phyloP scores from a whole-genome alignment of 208 protist species.

The Herpetomonas samuelpessoai region DNA sequence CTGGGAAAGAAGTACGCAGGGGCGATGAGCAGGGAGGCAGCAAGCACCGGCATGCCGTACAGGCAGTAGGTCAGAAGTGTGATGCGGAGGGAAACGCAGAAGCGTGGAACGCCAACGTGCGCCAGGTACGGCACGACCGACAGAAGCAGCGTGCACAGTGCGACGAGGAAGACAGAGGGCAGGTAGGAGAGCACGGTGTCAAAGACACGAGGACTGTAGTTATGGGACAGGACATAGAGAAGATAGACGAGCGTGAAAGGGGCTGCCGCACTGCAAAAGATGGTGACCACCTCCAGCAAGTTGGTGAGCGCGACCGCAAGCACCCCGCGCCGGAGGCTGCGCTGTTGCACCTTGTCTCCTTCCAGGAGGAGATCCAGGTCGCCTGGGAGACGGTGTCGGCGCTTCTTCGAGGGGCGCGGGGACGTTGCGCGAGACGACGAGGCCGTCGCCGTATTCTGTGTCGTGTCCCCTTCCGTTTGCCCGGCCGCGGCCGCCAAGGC shows the following conservation, averaged over 20 bases:
- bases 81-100: conserved; percentile 34
- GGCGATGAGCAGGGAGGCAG: conserved; percentile 17
- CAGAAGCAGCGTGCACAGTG: conserved; percentile 31
- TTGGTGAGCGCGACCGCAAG: conserved; percentile 29
- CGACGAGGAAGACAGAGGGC: conserved; percentile 21
- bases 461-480: conserved; percentile 1
- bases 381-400: not conserved
- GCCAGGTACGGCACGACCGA: conserved; percentile 60
- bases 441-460: not conserved
- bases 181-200: conserved; percentile 29
- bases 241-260: conserved; percentile 35
- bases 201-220: conserved; percentile 37
- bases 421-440: not conserved
- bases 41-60: conserved; percentile 46
- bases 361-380: not conserved
- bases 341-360: conserved; percentile 2
- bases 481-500: conserved; percentile 4
- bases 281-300: conserved; percentile 47
- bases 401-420: not conserved
- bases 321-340: conserved; percentile 1
- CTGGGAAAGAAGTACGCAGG: conserved; percentile 41
- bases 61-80: conserved; percentile 41
- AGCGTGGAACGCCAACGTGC: conserved; percentile 32
- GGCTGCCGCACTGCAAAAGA: conserved; percentile 35
- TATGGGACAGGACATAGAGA: conserved; percentile 47